Percentiles rank a stretch among this genome's conserved stretches.
Conservation (phyloP, 2,329 filamentous ascomycete species). For the Botrytis deweyae region DNA sequence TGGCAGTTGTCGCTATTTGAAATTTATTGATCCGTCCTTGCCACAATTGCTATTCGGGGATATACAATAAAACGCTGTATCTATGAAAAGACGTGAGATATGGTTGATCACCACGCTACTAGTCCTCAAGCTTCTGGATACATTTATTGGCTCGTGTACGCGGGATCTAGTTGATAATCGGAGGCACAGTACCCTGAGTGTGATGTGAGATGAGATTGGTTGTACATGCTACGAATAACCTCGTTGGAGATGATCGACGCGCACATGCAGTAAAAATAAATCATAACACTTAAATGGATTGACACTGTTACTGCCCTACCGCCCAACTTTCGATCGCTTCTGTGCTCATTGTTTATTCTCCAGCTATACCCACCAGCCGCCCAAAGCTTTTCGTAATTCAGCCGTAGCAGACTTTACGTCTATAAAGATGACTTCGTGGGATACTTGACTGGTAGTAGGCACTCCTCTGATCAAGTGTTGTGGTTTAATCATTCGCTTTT, state of each 20-base stretch:
- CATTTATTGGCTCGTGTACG: neutral
- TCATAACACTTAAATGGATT: fast-evolving
- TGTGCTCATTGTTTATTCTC: neutral
- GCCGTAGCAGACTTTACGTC: neutral
- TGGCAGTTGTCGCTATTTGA: no score
- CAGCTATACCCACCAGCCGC: neutral
- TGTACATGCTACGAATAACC: neutral
- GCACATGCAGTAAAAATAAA: neutral
- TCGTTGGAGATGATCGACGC: neutral
- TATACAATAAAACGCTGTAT: neutral
- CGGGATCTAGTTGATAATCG: neutral
- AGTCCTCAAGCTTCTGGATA: neutral
- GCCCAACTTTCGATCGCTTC: neutral
- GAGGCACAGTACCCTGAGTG: fast-evolving
- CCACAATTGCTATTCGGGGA: fast-evolving
- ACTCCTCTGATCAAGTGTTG: neutral
- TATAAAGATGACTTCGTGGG: neutral
- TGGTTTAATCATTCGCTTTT: neutral
- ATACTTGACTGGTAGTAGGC: neutral
- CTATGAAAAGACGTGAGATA: neutral
- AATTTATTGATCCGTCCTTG: neutral
- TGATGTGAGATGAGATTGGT: neutral
- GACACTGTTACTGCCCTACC: neutral
- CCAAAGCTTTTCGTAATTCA: neutral
- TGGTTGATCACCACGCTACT: no score